Evolutionary conservation across 306 rosid species (phyloP).

Genomic region (Mimosa pudica): DNA sequence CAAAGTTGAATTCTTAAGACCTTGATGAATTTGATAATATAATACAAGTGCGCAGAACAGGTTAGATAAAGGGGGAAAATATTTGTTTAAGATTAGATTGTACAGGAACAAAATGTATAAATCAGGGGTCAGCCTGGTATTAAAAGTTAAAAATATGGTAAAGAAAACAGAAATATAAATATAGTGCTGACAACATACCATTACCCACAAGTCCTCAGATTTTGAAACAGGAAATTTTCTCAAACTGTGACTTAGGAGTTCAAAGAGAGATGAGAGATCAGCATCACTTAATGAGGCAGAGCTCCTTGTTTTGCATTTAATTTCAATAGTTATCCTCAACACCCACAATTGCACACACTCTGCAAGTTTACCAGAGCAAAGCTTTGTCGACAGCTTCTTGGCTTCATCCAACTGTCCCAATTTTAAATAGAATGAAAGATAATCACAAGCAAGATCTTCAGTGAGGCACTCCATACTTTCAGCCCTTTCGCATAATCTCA

Average conservation of each 20-base stretch:
- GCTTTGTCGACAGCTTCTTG: constrained; percentile 59
- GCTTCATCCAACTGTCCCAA: constrained; percentile 69
- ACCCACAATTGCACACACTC: constrained; percentile 60
- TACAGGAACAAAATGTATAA: constrained; percentile 18
- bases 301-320: constrained; percentile 49
- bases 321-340: constrained; percentile 62
- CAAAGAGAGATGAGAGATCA: constrained; percentile 69
- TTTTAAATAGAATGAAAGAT: constrained; percentile 64
- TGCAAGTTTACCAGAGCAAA: constrained; percentile 60
- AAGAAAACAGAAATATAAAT: constrained; percentile 6
- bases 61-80: constrained; percentile 15
- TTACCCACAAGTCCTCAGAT: constrained; percentile 79
- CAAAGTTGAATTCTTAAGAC: constrained; percentile 21
- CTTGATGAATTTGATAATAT: constrained; percentile 5
- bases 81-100: constrained; percentile 4
- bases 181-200: constrained; percentile 53
- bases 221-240: constrained; percentile 50
- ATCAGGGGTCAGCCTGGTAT: background rate
- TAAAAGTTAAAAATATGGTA: background rate
- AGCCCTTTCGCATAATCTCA: constrained; percentile 73
- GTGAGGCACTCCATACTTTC: constrained; percentile 61
- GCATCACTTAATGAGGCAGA: constrained; percentile 51
- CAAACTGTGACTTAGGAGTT: constrained; percentile 55
- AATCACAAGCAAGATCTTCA: constrained; percentile 70
- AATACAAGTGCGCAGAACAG: constrained; percentile 11